Percentiles rank a stretch among this genome's conserved stretches.
Conservation (phyloP, 1,139 yeast genomes). For the Saccharomycopsis crataegensis region DNA sequence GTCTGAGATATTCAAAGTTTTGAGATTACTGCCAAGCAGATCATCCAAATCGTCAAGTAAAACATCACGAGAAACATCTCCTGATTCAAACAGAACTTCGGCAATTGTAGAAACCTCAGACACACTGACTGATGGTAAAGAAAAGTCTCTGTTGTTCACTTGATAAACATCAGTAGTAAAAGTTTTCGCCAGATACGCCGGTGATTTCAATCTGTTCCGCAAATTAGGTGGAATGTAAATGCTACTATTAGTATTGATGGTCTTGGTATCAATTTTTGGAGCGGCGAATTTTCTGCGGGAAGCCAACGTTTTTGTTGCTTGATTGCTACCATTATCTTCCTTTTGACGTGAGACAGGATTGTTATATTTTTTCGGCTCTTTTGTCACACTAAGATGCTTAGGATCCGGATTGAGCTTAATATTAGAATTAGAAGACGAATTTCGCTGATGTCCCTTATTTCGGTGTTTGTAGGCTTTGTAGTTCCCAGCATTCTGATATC, state of each 20-base stretch:
- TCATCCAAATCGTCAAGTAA: slow-evolving; percentile 11
- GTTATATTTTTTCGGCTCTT: neutral
- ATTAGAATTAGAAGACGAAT: neutral
- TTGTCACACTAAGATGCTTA: neutral
- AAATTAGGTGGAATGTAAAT: slow-evolving; percentile 63
- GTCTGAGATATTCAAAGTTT: neutral
- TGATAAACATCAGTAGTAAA: slow-evolving; percentile 16
- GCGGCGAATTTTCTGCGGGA: slow-evolving; percentile 28
- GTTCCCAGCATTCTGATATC: slow-evolving; percentile 61
- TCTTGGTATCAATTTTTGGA: slow-evolving; percentile 20
- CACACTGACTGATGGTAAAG: neutral
- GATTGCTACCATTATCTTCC: neutral
- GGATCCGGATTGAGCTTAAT: neutral
- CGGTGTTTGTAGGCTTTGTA: neutral
- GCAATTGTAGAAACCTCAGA: neutral
- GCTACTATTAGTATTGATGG: slow-evolving; percentile 19
- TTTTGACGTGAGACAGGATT: neutral
- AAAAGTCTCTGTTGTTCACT: neutral
- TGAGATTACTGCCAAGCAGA: neutral
- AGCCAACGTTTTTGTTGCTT: slow-evolving; percentile 37
- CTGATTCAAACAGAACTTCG: slow-evolving; percentile 7
- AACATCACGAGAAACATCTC: slow-evolving; percentile 3
- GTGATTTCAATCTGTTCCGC: slow-evolving; percentile 28
- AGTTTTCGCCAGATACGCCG: slow-evolving; percentile 18
- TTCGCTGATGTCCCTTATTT: neutral